A percentile compares a stretch with the other conserved stretches of the same genome.
These are phyloP conservation scores for Helianthus tuberosus DNA, from an alignment of 129 eudicot species.

Conservation along the genomic window DNA sequence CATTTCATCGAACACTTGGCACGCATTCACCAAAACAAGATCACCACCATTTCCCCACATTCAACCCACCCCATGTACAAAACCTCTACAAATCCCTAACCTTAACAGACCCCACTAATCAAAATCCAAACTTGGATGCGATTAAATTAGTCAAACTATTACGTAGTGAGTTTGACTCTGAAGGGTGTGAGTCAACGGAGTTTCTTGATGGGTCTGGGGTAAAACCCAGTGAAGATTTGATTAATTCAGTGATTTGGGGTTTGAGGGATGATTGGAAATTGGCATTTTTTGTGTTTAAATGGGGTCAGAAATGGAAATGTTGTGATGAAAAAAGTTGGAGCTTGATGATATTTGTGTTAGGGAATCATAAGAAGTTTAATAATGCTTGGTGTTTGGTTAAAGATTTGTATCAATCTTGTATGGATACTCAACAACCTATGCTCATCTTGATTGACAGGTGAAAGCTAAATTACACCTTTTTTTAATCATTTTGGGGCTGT, in stretches of 20 bases:
- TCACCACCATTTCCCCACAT: conserved; percentile 5
- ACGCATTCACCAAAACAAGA: neutral
- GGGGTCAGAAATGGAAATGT: conserved; percentile 77
- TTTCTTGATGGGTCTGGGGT: conserved; percentile 66
- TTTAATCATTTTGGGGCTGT: too few relatives aligned
- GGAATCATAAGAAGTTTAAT: conserved; percentile 72
- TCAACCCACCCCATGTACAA: conserved; percentile 15
- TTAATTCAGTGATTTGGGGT: conserved; percentile 64
- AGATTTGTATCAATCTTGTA: conserved; percentile 50
- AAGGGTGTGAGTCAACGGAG: conserved; percentile 49
- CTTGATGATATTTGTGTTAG: conserved; percentile 90
- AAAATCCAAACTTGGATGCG: conserved; percentile 24
- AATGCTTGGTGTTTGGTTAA: conserved; percentile 86
- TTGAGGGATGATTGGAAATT: conserved; percentile 80
- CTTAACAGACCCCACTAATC: conserved; percentile 12
- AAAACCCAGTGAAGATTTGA: conserved; percentile 47
- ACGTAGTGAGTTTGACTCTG: conserved; percentile 29
- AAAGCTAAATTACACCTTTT: too few relatives aligned
- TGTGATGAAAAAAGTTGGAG: conserved; percentile 50
- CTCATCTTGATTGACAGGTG: conserved; percentile 85
- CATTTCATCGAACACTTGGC: conserved; percentile 81
- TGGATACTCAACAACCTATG: conserved; percentile 70
- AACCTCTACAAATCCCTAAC: conserved; percentile 35
- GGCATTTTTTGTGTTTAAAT: conserved; percentile 68
- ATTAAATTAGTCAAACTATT: conserved; percentile 42